Evolutionary conservation across 345 rosid species (phyloP).

Genomic region (Heritiera littoralis): DNA sequence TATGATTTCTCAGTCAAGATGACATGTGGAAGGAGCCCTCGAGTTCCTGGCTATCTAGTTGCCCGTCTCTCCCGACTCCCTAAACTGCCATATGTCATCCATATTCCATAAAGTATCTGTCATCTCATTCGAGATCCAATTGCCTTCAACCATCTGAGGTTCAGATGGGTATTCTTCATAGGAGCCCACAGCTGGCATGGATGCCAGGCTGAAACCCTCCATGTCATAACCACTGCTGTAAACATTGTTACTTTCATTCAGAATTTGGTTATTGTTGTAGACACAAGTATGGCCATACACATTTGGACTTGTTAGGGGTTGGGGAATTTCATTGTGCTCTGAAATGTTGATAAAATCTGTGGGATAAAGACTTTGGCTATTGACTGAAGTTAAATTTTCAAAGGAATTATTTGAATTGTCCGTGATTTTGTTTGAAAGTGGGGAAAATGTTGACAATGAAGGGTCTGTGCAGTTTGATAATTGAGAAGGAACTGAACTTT

Average conservation of each 20-base stretch:
- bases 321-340: conserved; percentile 36
- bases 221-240: conserved; percentile 39
- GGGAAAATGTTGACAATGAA: conserved; percentile 16
- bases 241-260: conserved; percentile 25
- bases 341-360: conserved; percentile 35
- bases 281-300: conserved; percentile 18
- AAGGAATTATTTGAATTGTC: conserved; percentile 22
- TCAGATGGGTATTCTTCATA: conserved; percentile 30
- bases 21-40: conserved; percentile 21
- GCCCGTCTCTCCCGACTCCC: conserved; percentile 41
- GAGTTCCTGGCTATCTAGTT: conserved; percentile 1
- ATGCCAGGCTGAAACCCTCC: conserved; percentile 33
- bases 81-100: conserved; percentile 74
- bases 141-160: conserved; percentile 44
- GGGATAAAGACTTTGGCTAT: conserved; percentile 31
- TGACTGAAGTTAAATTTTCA: conserved; percentile 25
- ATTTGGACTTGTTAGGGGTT: conserved; percentile 25
- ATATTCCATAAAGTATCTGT: conserved; percentile 66
- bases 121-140: conserved; percentile 45
- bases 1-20: conserved; percentile 19
- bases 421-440: conserved; percentile 20
- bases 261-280: conserved; percentile 21
- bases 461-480: conserved; percentile 14
- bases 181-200: conserved; percentile 30
- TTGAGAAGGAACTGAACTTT: not conserved